Evolutionary conservation across 768 basidiomycete genomes (phyloP), one percentile per base, ranked within the genome.

Genomic region (Kondoa malvinella): DNA sequence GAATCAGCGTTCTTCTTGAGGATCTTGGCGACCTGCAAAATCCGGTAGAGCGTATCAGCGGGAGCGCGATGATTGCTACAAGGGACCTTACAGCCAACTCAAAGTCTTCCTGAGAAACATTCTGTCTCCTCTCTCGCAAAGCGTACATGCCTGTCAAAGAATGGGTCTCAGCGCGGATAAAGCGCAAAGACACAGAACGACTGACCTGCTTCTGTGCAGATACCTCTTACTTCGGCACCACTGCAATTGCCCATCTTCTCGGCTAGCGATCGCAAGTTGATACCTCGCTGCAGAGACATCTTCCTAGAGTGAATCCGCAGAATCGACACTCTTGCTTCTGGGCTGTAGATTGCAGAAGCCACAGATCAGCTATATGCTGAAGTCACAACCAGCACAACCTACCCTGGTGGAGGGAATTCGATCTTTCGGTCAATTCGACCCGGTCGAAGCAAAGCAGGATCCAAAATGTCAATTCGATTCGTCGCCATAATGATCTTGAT

Each of bases 211-310:
- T 94, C 91, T 0, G 92, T 94, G 76, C 91, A 94, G 72, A 95
- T 95, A 78, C 92, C 94, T 17, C 94, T 83, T 17, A 96, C 94
- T 77, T 99, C 94, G 1, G 94, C 94, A 72, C 94, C 94, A 1
- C 90, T 94, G 76, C 94, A 96, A 75, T 95, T 90, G 0, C 94
- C 94, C 94, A 97, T 99, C 82, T 99, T 97, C 77, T 97, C 94
- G 0, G 94, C 94, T 1, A 99, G 81, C 1, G 87, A 86, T 17
- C 90, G 87, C n/a, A 96, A 82, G 79, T 99, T 92, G 78, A 99
- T 99, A 1, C 92, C 92, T 68, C 94, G 84, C 79, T 97, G 94
- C 32, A 97, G 81, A 0, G 91, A 96, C 94, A 97, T 99, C 88
- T 97, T 97, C 72, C 94, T 83, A 26, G 90, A 94, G 75, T 97